These are phyloP conservation scores for Protea cynaroides DNA, from an alignment of 164 flowering plant genomes.

Conservation along the genomic window DNA sequence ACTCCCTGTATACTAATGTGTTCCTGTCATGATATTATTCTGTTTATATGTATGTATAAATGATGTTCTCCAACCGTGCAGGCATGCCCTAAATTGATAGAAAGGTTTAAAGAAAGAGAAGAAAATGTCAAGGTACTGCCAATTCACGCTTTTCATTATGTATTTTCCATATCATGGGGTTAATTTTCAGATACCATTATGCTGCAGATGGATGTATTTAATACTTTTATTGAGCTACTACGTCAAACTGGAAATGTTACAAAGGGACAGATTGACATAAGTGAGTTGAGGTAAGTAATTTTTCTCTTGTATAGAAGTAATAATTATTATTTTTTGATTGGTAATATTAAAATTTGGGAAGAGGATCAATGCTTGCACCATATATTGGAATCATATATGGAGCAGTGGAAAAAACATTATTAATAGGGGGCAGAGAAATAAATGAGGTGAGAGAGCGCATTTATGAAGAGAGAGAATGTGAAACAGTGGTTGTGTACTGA, in stretches of 20 bases:
- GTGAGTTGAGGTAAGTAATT: slow-evolving; percentile 66
- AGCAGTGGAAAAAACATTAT: no score
- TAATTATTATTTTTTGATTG: background rate
- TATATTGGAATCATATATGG: no score
- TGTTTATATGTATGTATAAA: background rate
- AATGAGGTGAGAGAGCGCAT: no score
- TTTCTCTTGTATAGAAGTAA: background rate
- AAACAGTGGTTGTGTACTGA: no score
- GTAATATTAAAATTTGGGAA: no score
- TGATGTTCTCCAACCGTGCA: slow-evolving; percentile 21
- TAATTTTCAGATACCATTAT: slow-evolving; percentile 19
- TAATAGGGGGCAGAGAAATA: no score
- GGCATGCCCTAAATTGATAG: slow-evolving; percentile 99
- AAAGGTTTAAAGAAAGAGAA: slow-evolving; percentile 96
- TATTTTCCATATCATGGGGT: background rate
- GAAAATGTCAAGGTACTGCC: slow-evolving; percentile 89
- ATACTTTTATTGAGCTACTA: slow-evolving; percentile 83
- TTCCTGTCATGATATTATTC: background rate
- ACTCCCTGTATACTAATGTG: background rate
- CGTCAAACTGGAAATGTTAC: slow-evolving; percentile 98
- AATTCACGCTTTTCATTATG: background rate
- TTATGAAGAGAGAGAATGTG: no score
- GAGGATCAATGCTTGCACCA: no score
- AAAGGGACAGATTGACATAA: slow-evolving; percentile 67
- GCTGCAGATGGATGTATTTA: slow-evolving; percentile 94